Base-by-base conservation (phyloP, 1,139 yeast species). In the Entelexis sorbosivorans region DNA sequence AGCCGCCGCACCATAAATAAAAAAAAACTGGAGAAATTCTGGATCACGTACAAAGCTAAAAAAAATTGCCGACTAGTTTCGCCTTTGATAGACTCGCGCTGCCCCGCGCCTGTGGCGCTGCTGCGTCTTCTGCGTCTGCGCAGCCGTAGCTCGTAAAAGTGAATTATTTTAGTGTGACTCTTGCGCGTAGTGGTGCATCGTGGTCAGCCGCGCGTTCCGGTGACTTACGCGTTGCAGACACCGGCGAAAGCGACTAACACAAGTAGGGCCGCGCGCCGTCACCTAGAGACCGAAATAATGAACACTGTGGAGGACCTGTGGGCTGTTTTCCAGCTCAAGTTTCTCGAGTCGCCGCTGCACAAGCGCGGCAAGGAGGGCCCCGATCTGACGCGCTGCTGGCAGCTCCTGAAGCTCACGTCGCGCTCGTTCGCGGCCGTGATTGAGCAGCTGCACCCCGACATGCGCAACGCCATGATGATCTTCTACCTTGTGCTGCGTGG, bases 391-490 rank as follows among this genome's bases (percentile, higher is more conserved):
- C 72, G 79, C 67, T 87, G 96, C 66, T 86, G 82, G 64, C 76
- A 78, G 56, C 71, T 88, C 53, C 72, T 91, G 56, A 71, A 71
- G 39, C 57, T 69, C 56, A 85, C 97, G 0, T 88, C 97, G 16
- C 78, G 98, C 59, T 87, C 96, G 7, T 91, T 91, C 66, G 89
- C 85, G 16, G 85, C 95, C 0, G 99, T 91, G 34, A 91, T 91
- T 62, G 76, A 77, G 71, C 96, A 91, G 66, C 75, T 91, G 56
- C 85, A 87, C 64, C 96, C 97, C 0, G 96, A 88, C 63, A 71
- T 93, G 59, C 77, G 95, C 58, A 81, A 81, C 59, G 85, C 83
- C 48, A 57, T 69, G 49, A 81, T 80, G 88, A 57, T 91, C 7
- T 91, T 93, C 68, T 91, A 91, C 67, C 69, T 91, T 56, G 76